A percentile compares a stretch with the other conserved stretches of the same genome.
phyloP scores from a whole-genome alignment of 1,284 basidiomycete species.

The Irpex rosettiformis region DNA sequence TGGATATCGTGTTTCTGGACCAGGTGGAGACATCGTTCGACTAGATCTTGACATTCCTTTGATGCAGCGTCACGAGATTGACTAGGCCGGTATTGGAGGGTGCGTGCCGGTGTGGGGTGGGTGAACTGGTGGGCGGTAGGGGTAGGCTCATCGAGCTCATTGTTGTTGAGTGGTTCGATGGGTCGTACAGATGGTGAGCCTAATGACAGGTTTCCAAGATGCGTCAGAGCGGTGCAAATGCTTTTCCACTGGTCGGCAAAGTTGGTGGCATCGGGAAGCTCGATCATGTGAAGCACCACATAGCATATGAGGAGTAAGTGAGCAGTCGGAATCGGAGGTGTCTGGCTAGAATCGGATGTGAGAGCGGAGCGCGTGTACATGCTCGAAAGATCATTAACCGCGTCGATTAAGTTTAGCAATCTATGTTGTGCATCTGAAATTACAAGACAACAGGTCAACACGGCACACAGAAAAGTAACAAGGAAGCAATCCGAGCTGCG shows the following conservation, averaged over 20 bases:
- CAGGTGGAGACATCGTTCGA: neutral
- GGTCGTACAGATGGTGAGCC: neutral
- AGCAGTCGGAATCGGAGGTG: neutral
- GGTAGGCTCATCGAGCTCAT: neutral
- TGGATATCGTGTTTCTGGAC: neutral
- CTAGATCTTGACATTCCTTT: neutral
- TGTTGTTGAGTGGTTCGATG: neutral
- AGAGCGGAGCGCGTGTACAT: too few relatives aligned
- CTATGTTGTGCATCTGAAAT: neutral
- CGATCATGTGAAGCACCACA: neutral
- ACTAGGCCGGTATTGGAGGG: neutral
- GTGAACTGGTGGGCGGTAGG: neutral
- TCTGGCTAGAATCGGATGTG: too few relatives aligned
- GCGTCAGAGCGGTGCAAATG: neutral
- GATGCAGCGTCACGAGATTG: neutral
- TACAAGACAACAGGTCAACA: too few relatives aligned
- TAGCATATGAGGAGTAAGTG: neutral
- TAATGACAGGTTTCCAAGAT: neutral
- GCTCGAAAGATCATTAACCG: neutral
- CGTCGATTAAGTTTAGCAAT: neutral
- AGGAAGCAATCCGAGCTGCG: neutral
- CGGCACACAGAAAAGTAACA: neutral
- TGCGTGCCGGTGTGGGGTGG: neutral
- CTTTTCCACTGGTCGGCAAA: neutral
- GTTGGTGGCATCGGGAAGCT: neutral